phyloP scores from a whole-genome alignment of 805 yeast species.

The Starmerella asiatica region DNA sequence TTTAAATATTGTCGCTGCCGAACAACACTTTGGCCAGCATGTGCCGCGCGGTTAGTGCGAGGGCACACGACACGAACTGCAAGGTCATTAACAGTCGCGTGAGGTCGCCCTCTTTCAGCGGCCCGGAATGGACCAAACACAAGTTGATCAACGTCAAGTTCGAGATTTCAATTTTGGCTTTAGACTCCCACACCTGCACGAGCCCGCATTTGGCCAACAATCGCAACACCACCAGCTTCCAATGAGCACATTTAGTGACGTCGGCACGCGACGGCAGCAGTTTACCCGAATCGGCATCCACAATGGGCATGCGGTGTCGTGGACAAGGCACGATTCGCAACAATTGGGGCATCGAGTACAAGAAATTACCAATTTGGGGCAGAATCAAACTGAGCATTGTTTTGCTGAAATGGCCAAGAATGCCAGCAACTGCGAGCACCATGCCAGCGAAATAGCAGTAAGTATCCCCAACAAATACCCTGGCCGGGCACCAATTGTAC shows the following conservation, averaged over 20 bases:
- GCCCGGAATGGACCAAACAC: slow-evolving; percentile 75
- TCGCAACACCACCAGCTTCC: slow-evolving; percentile 28
- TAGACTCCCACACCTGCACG: slow-evolving; percentile 32
- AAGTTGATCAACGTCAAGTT: slow-evolving; percentile 84
- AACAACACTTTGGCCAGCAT: slow-evolving; percentile 72
- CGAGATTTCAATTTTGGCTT: slow-evolving; percentile 36
- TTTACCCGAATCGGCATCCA: slow-evolving; percentile 51
- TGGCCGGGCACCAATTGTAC: slow-evolving; percentile 82
- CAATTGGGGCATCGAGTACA: slow-evolving; percentile 86
- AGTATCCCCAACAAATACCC: slow-evolving; percentile 94
- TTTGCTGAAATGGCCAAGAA: slow-evolving; percentile 90
- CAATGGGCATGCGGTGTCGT: slow-evolving; percentile 79
- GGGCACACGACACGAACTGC: slow-evolving; percentile 55
- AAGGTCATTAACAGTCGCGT: slow-evolving; percentile 45
- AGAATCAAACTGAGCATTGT: slow-evolving; percentile 73
- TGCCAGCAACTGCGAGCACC: slow-evolving; percentile 96
- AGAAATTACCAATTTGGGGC: slow-evolving; percentile 83
- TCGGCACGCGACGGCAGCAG: slow-evolving; percentile 52
- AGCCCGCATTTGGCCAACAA: slow-evolving; percentile 39
- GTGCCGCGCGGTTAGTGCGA: slow-evolving; percentile 62
- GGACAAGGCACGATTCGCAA: slow-evolving; percentile 86
- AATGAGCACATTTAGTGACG: slow-evolving; percentile 21
- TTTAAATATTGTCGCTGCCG: slow-evolving; percentile 59
- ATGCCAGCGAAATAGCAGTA: slow-evolving; percentile 96
- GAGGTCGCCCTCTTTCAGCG: slow-evolving; percentile 68